Conservation (phyloP, 1,284 basidiomycete genomes). For the Phylloporus gajari region DNA sequence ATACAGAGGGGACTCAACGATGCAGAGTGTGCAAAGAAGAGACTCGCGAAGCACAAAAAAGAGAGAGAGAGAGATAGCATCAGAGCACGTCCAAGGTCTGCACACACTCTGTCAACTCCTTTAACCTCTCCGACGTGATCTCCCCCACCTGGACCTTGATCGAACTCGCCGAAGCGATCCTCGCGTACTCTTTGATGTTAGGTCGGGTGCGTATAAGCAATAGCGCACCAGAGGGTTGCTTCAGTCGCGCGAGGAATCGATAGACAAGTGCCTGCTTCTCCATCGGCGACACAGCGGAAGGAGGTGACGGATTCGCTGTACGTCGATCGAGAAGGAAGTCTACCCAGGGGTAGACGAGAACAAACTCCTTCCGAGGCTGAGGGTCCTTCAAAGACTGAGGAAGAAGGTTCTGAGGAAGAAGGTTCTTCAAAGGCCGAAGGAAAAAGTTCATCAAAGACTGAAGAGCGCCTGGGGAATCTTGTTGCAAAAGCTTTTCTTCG, state of each 20-base stretch:
- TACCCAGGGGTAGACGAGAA: not conserved
- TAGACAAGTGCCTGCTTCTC: not conserved
- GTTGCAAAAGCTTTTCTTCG: not conserved
- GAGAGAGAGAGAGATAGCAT: not conserved
- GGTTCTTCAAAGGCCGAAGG: no score
- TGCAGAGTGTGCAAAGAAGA: no score
- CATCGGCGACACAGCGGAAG: not conserved
- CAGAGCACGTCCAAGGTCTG: not conserved
- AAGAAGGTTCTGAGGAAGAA: no score
- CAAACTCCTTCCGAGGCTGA: no score
- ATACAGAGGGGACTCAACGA: no score
- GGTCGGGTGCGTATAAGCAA: constrained; percentile 6
- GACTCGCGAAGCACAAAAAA: no score
- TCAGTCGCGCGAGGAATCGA: not conserved
- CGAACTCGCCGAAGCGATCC: constrained; percentile 13
- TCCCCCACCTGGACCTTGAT: constrained; percentile 17
- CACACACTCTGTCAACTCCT: not conserved
- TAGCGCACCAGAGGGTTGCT: constrained; percentile 6
- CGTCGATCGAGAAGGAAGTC: constrained; percentile 2
- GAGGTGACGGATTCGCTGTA: not conserved
- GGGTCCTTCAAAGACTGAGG: no score
- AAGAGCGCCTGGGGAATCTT: not conserved
- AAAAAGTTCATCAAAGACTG: no score
- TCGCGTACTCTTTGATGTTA: not conserved
- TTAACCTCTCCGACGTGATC: not conserved